Percentiles rank a stretch among this genome's conserved stretches.
Conservation (phyloP, 2,329 filamentous ascomycete genomes). For the Colletotrichum sp. region DNA sequence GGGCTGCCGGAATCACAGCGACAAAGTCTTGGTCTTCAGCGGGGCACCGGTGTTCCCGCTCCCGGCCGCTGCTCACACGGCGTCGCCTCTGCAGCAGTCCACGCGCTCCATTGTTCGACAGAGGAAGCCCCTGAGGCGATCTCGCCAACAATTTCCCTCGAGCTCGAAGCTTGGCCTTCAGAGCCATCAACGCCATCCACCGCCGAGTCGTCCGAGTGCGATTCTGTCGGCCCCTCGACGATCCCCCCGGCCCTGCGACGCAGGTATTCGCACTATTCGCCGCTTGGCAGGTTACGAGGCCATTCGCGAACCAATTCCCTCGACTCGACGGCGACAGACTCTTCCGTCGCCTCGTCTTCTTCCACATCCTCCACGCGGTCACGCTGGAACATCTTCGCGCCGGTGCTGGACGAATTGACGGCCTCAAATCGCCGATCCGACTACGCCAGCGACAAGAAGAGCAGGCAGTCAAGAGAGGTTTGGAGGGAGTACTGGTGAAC, state of each 20-base stretch:
- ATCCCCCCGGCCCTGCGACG: background rate
- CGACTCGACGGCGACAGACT: constrained; percentile 8
- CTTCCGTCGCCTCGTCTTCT: background rate
- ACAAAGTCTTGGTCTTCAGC: background rate
- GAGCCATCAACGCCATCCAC: background rate
- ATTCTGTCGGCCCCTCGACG: background rate
- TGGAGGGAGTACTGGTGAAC: constrained; percentile 32
- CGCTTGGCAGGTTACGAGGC: background rate
- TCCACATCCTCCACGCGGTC: background rate
- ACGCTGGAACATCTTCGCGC: background rate
- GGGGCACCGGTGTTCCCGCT: constrained; percentile 4
- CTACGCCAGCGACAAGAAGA: constrained; percentile 26
- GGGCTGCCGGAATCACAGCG: constrained; percentile 4
- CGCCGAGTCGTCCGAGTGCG: background rate
- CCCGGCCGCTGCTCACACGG: background rate
- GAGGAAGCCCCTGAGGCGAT: background rate
- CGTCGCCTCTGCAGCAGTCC: constrained; percentile 1
- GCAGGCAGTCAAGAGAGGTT: constrained; percentile 24
- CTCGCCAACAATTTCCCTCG: background rate
- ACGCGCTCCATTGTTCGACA: background rate
- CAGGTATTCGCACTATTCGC: background rate
- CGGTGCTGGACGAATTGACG: background rate
- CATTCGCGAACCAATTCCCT: constrained; percentile 5
- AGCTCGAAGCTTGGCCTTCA: constrained; percentile 11
- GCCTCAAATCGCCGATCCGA: background rate